These are phyloP conservation scores for Urtica urens DNA, from an alignment of 306 rosid genomes.

Conservation along the genomic window DNA sequence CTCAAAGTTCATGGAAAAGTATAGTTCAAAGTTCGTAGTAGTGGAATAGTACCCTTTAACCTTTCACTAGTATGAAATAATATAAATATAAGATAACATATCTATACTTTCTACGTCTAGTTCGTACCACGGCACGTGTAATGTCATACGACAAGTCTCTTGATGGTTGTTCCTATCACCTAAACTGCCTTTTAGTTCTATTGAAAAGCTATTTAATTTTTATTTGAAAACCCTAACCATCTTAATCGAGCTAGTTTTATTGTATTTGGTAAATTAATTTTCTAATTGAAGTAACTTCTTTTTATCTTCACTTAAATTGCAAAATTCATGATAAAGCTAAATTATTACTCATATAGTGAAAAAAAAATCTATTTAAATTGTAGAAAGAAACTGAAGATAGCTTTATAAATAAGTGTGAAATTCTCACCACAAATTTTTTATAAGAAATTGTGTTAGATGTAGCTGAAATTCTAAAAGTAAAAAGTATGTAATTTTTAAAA, in stretches of 20 bases:
- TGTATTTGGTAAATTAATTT: neutral
- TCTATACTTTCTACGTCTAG: neutral
- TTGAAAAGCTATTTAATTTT: too few species aligned
- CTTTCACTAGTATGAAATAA: constrained; percentile 6
- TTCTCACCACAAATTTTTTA: too few species aligned
- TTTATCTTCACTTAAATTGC: neutral
- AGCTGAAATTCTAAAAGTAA: too few species aligned
- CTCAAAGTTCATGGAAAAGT: neutral
- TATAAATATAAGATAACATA: neutral
- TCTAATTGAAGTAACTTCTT: neutral
- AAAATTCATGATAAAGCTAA: too few species aligned
- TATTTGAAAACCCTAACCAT: neutral
- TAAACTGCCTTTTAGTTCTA: neutral
- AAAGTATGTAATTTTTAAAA: too few species aligned
- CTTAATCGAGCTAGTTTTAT: neutral
- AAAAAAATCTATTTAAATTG: too few species aligned
- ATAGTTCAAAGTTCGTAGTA: neutral
- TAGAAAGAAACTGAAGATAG: too few species aligned
- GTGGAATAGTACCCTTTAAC: constrained; percentile 2
- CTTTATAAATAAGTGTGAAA: too few species aligned
- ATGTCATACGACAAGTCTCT: constrained; percentile 4
- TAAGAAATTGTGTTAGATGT: too few species aligned
- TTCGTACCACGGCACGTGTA: constrained; percentile 9
- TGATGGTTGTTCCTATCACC: constrained; percentile 7
- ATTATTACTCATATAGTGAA: too few species aligned